Base-by-base conservation (phyloP, 805 yeast genomes). In the Metschnikowia drakensbergensis region DNA sequence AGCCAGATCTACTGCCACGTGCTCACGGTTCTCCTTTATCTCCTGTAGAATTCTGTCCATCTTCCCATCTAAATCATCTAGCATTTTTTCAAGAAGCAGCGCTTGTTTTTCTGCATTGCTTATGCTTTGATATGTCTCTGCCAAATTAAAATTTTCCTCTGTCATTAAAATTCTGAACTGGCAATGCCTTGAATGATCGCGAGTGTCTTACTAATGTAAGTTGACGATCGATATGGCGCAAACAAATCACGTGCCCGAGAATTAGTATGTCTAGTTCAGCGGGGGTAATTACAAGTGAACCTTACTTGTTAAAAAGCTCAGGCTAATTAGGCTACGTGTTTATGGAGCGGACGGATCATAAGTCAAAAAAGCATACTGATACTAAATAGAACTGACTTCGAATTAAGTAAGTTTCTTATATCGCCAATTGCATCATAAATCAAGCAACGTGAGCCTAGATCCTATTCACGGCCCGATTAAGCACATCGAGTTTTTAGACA, bases 31-130 rank as follows among this genome's bases (percentile, higher is more conserved):
- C 38, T 44, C 49, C 59, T 65, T 79, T 1, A 81, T 79, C 43
- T 80, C 83, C 48, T 72, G 58, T 39, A 82, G 62, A 9, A 85
- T 72, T 4, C 67, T 61, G 48, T 83, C 88, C 74, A 86, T 77
- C 60, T 81, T 82, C 35, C 76, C 76, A 58, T 86, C 92, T 42
- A 86, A 65, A 22, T 69, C 63, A 57, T 84, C 91, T 40, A 86
- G 68, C 80, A 83, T 75, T 55, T 71, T 71, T 63, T 86, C 94
- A 52, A 86, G 67, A 3, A 74, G 67, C 1, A 85, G 82, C 1
- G 88, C 84, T 50, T 72, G 72, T 22, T 68, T 62, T 61, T 86
- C 94, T 1, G 89, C 94, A 49, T 84, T 86, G 46, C 75, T 75
- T 39, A 86, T 65, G 57, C 82, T 77, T 55, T 79, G 72, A 61